phyloP scores from a whole-genome alignment of 2,329 filamentous ascomycete genomes.

The Colletotrichum costaricense region DNA sequence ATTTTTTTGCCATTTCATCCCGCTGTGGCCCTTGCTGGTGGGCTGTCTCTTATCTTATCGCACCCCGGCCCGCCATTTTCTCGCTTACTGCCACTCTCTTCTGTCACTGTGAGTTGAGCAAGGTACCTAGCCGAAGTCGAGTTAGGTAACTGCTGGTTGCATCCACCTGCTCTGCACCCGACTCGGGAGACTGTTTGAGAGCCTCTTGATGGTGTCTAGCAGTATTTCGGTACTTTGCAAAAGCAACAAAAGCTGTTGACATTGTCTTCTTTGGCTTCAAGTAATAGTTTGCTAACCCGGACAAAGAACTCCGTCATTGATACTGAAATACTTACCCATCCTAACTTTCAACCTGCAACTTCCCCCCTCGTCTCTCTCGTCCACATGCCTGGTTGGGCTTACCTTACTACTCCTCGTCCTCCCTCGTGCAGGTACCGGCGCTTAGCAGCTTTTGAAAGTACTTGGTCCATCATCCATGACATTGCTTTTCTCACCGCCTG shows the following conservation, averaged over 20 bases:
- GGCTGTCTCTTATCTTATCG: constrained; percentile 32
- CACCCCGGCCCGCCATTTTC: constrained; percentile 7
- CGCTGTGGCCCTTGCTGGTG: constrained; percentile 17
- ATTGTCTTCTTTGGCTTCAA: neutral
- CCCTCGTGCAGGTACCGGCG: constrained; percentile 4
- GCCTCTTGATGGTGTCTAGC: constrained; percentile 1
- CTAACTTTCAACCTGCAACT: neutral
- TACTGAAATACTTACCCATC: neutral
- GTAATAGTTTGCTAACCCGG: constrained; percentile 6
- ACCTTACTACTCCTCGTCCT: neutral
- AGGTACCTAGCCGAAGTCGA: too few relatives aligned
- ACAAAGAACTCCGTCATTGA: neutral
- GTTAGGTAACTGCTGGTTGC: too few relatives aligned
- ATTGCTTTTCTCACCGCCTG: constrained; percentile 31
- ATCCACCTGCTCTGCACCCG: too few relatives aligned
- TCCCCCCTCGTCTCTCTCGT: neutral
- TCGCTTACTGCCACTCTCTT: constrained; percentile 7
- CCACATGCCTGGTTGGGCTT: neutral
- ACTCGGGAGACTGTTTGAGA: neutral
- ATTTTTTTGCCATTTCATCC: constrained; percentile 29
- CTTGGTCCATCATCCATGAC: neutral
- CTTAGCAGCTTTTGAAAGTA: neutral
- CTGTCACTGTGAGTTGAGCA: neutral
- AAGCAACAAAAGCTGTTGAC: neutral
- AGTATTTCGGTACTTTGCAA: neutral